Base-by-base conservation (phyloP, 2,329 filamentous ascomycete species). In the Cladophialophora psammophila region DNA sequence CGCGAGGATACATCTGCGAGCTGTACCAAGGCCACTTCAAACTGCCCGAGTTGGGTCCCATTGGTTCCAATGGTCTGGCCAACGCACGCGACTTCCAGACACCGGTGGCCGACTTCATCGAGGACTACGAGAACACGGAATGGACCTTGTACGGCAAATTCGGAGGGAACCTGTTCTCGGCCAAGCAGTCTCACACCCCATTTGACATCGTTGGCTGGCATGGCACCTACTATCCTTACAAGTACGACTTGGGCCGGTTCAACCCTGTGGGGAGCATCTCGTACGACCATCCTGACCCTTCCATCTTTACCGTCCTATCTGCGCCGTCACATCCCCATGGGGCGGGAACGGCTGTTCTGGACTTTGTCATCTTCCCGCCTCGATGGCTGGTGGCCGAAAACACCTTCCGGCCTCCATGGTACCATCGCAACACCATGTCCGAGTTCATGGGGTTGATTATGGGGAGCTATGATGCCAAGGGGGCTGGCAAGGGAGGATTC, bases 201-300 rank as follows among this genome's bases (percentile, higher is more conserved):
- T 94, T 93, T 73, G 91, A 94, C 72, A 87, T 94, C 0, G 91
- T 93, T 2, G 90, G 88, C 2, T 94, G 91, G 91, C 91, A 94
- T 75, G 91, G 91, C 53, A 91, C 88, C 69, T 93, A 93, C 79
- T 90, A 90, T 68, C 91, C 91, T 0, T 92, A 88, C 84, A 94
- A 94, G 79, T 94, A 94, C 80, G 91, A 93, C 73, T 84, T 94
- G 0, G 90, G 89, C 32, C 87, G 90, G 36, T 94, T 93, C 83
- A 91, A 90, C 79, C 88, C 87, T 52, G 88, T 94, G 53, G 91
- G 91, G 20, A 88, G 84, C 63, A 88, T 92, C 71, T 90, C 87
- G 7, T 92, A 87, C 74, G 91, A 94, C 76, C 91, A 94, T 75
- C 90, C 90, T 0, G 91, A 94, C 75, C 91, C 91, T 0, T 89